A percentile compares a stretch with the other conserved stretches of the same genome.
These are phyloP conservation scores for Aspergillus amoenus DNA, from an alignment of 2,329 filamentous ascomycete species.

Conservation along the genomic window DNA sequence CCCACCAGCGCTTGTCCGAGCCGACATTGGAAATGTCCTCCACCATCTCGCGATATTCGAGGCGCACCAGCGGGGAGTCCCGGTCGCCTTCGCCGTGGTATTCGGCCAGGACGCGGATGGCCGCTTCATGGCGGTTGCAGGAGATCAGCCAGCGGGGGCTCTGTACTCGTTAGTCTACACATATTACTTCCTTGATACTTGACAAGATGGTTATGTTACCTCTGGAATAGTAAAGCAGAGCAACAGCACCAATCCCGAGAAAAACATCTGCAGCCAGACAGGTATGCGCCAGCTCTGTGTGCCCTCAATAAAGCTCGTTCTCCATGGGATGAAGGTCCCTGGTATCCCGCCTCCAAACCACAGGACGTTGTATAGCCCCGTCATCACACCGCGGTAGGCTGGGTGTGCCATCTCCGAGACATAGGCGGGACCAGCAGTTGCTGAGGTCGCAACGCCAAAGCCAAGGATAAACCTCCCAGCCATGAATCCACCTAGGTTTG, in stretches of 20 bases:
- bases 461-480: constrained; percentile 33
- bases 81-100: constrained; percentile 57
- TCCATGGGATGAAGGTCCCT: constrained; percentile 49
- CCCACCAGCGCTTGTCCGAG: constrained; percentile 2
- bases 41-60: constrained; percentile 27
- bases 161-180: constrained; percentile 32
- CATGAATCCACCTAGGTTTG: constrained; percentile 29
- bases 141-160: constrained; percentile 63
- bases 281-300: constrained; percentile 61
- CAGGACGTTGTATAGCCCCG: constrained; percentile 43
- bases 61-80: constrained; percentile 33
- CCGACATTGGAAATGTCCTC: constrained; percentile 23
- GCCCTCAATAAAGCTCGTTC: constrained; percentile 38
- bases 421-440: constrained; percentile 32
- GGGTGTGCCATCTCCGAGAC: constrained; percentile 41
- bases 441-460: constrained; percentile 29
- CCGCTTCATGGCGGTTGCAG: constrained; percentile 58
- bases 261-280: constrained; percentile 53
- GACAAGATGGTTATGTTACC: constrained; percentile 1
- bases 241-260: constrained; percentile 49
- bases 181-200: background rate
- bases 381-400: constrained; percentile 37
- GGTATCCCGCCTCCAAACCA: constrained; percentile 51
- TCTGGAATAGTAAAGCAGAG: constrained; percentile 53
- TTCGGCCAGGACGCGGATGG: constrained; percentile 55